These are phyloP conservation scores for Podila minutissima DNA, from an alignment of 192 early-diverging fungal species.

Conservation along the genomic window DNA sequence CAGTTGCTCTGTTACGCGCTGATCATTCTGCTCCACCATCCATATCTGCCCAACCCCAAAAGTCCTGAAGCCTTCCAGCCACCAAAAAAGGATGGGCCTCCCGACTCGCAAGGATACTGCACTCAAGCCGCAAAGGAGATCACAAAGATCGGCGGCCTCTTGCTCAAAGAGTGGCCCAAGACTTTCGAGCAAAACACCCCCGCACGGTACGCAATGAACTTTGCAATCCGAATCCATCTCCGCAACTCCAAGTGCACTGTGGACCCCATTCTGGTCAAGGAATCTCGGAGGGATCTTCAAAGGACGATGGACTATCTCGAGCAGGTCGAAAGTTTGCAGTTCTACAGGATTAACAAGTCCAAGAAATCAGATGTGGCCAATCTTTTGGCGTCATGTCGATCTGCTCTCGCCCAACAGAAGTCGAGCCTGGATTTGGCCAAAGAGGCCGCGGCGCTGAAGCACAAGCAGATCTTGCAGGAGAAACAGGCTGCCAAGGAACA, in stretches of 20 bases:
- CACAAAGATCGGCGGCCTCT: constrained; percentile 39
- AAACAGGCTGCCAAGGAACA: constrained; percentile 24
- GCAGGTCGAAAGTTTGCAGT: constrained; percentile 39
- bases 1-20: constrained; percentile 46
- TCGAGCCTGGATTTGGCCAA: constrained; percentile 47
- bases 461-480: constrained; percentile 27
- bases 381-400: constrained; percentile 38
- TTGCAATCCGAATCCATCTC: constrained; percentile 48
- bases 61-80: constrained; percentile 36
- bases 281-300: constrained; percentile 43
- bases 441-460: constrained; percentile 38
- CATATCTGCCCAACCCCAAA: constrained; percentile 48
- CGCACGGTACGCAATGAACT: constrained; percentile 40
- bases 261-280: constrained; percentile 23
- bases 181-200: constrained; percentile 47
- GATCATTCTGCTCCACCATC: constrained; percentile 45
- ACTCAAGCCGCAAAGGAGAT: constrained; percentile 50
- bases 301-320: constrained; percentile 48
- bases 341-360: constrained; percentile 39
- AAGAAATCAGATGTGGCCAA: constrained; percentile 45
- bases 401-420: constrained; percentile 38
- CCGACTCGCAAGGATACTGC: constrained; percentile 45
- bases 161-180: constrained; percentile 31
- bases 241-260: constrained; percentile 39
- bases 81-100: constrained; percentile 11